Evolutionary conservation across 2,329 filamentous ascomycete species (phyloP).

Genomic region (Davidsoniella virescens): DNA sequence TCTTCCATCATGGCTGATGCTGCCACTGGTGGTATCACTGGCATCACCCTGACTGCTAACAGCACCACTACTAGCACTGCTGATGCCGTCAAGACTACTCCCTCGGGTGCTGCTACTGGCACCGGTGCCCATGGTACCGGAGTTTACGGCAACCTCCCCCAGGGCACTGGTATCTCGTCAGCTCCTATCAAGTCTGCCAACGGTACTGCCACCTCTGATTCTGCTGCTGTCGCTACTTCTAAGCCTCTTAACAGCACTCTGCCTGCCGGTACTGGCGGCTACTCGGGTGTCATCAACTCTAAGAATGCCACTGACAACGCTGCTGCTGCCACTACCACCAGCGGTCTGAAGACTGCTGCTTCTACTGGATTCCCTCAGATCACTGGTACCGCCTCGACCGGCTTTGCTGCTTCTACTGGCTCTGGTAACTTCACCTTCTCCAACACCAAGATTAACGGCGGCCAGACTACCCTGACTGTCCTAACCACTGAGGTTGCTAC

Average conservation of each 20-base stretch:
- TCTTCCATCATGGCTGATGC: slow-evolving; percentile 23
- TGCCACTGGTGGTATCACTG: slow-evolving; percentile 23
- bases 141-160: not conserved
- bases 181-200: not conserved
- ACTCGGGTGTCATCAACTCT: slow-evolving; percentile 6
- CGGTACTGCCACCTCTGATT: not conserved
- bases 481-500: slow-evolving; percentile 38
- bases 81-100: slow-evolving; percentile 14
- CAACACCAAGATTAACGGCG: slow-evolving; percentile 14
- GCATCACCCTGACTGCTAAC: slow-evolving; percentile 21
- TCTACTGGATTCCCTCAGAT: not conserved
- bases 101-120: not conserved
- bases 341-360: not conserved
- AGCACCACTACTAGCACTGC: slow-evolving; percentile 15
- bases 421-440: slow-evolving; percentile 15
- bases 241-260: slow-evolving; percentile 2
- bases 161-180: slow-evolving; percentile 1
- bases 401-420: slow-evolving; percentile 14
- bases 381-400: slow-evolving; percentile 1
- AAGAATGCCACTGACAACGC: slow-evolving; percentile 4
- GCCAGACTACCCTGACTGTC: slow-evolving; percentile 29
- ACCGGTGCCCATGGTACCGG: not conserved
- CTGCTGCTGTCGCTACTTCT: slow-evolving; percentile 14
- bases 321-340: not conserved
- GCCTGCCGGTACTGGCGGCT: not conserved